These are phyloP conservation scores for Trichoderma gamsii DNA, from an alignment of 495 filamentous ascomycete genomes.

Conservation along the genomic window DNA sequence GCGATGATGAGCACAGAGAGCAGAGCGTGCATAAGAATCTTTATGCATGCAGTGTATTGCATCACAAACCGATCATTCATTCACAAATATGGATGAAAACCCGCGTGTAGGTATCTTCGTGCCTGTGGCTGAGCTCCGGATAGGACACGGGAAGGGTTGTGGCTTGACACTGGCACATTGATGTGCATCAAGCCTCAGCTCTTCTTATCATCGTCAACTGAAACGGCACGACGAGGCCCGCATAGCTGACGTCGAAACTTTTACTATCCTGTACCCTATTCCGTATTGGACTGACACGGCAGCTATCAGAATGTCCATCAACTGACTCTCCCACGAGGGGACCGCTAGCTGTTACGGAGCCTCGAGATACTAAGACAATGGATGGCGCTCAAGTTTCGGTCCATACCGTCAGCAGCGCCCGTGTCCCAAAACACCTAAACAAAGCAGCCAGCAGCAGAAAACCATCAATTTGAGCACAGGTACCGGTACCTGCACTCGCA, in stretches of 20 bases:
- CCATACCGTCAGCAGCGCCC: slow-evolving; percentile 10
- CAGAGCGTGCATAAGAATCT: background rate
- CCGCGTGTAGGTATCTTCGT: too few relatives aligned
- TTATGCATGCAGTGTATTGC: background rate
- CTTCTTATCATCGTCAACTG: background rate
- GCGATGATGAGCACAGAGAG: slow-evolving; percentile 9
- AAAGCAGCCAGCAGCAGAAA: background rate
- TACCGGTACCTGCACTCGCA: background rate
- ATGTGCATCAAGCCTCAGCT: too few relatives aligned
- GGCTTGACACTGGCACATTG: too few relatives aligned
- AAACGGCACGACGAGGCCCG: background rate
- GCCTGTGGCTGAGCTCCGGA: too few relatives aligned
- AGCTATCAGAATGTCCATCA: too few relatives aligned
- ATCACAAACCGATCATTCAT: background rate
- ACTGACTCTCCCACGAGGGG: too few relatives aligned
- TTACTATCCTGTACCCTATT: background rate
- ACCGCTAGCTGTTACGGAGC: background rate
- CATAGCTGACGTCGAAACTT: background rate
- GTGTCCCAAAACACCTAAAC: background rate
- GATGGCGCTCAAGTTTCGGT: slow-evolving; percentile 11
- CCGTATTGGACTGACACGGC: too few relatives aligned
- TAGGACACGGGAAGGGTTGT: too few relatives aligned
- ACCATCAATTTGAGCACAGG: background rate
- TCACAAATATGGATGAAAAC: too few relatives aligned
- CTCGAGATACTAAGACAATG: background rate